Conservation (phyloP, 305 asterid species). For the Salvia sclarea region DNA sequence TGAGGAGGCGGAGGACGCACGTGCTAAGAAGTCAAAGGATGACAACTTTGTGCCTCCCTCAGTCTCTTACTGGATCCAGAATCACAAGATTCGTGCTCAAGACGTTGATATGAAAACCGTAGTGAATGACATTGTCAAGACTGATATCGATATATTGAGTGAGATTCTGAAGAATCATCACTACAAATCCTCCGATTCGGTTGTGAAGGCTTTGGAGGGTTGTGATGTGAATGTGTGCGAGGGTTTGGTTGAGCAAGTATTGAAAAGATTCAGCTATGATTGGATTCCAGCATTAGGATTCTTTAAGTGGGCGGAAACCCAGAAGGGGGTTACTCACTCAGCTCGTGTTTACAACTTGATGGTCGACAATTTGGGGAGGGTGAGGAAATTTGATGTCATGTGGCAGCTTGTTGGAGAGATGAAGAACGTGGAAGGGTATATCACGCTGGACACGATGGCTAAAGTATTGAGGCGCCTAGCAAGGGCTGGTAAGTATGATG, state of each 20-base stretch:
- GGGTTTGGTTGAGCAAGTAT: slow-evolving; percentile 57
- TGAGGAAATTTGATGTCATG: slow-evolving; percentile 62
- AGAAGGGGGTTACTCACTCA: slow-evolving; percentile 41
- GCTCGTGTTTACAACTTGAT: slow-evolving; percentile 60
- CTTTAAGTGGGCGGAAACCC: slow-evolving; percentile 71
- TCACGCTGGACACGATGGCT: slow-evolving; percentile 58
- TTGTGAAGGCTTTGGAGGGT: slow-evolving; percentile 47
- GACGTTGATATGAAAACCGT: slow-evolving; percentile 41
- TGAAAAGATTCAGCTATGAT: slow-evolving; percentile 70
- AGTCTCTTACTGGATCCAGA: slow-evolving; percentile 67
- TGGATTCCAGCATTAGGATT: slow-evolving; percentile 75
- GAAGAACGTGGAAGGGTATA: slow-evolving; percentile 53
- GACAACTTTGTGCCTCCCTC: slow-evolving; percentile 90
- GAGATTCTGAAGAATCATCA: slow-evolving; percentile 48
- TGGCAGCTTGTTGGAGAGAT: slow-evolving; percentile 78
- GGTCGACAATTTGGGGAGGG: slow-evolving; percentile 76
- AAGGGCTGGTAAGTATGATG: slow-evolving; percentile 63
- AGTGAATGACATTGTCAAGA: slow-evolving; percentile 44
- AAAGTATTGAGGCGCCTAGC: slow-evolving; percentile 69
- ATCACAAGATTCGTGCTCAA: slow-evolving; percentile 37
- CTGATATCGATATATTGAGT: slow-evolving; percentile 62
- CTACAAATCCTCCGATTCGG: slow-evolving; percentile 55
- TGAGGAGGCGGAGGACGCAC: slow-evolving; percentile 9
- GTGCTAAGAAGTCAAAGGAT: slow-evolving; percentile 30
- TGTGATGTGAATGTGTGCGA: slow-evolving; percentile 54